Evolutionary conservation across 805 yeast genomes (phyloP).

Genomic region (Sugiyamaella valdiviana): DNA sequence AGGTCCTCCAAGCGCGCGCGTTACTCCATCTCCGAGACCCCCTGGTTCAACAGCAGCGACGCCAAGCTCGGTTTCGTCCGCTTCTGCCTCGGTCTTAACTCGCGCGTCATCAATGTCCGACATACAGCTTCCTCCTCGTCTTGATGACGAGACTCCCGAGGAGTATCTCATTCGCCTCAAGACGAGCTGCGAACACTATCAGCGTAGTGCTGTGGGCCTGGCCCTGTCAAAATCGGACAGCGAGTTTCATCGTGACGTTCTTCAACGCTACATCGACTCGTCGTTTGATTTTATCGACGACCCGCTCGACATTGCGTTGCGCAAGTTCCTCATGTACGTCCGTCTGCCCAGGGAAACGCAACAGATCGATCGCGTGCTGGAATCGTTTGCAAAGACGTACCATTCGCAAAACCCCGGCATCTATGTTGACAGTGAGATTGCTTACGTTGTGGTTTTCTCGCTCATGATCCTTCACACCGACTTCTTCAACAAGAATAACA

Average conservation of each 20-base stretch:
- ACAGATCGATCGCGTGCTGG: constrained; percentile 65
- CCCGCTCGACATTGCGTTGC: constrained; percentile 60
- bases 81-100: background rate
- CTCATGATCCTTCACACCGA: constrained; percentile 71
- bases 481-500: constrained; percentile 59
- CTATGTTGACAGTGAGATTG: constrained; percentile 43
- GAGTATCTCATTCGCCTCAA: constrained; percentile 31
- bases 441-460: constrained; percentile 58
- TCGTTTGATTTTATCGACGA: constrained; percentile 46
- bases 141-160: constrained; percentile 29
- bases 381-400: constrained; percentile 50
- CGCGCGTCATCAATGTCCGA: background rate
- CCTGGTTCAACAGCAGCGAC: background rate
- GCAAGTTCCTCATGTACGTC: constrained; percentile 51
- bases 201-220: constrained; percentile 22
- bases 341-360: constrained; percentile 68
- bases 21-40: background rate
- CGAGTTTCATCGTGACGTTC: constrained; percentile 25
- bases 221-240: constrained; percentile 31
- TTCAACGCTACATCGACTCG: constrained; percentile 27
- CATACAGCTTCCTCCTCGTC: constrained; percentile 15
- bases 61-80: background rate
- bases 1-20: background rate
- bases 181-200: constrained; percentile 12
- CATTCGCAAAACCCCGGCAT: constrained; percentile 38